Base-by-base conservation (phyloP, 192 early-diverging fungal species). In the Coemansia sp. region DNA sequence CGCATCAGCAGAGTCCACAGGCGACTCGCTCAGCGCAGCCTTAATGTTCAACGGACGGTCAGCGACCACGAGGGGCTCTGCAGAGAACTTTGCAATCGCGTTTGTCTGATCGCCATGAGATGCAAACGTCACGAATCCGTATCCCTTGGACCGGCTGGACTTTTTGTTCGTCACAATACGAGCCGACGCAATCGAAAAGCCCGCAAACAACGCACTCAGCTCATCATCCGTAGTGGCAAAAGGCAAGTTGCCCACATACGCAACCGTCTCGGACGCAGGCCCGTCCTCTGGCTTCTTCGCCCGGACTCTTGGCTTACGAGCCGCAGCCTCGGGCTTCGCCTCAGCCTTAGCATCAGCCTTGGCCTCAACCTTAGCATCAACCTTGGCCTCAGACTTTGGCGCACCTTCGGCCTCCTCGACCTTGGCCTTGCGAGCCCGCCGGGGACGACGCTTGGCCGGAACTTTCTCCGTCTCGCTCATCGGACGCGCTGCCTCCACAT, bases 101-200 rank as follows among this genome's bases (percentile, higher is more conserved):
- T 64, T 59, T 38, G 59, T 29, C 81, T 96, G 94, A 64, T 95
- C 92, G 12, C 68, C 88, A 58, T 92, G 85, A 67, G 82, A 77
- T 20, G 76, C 83, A 55, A 94, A 84, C 66, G 93, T 92, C 22
- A 96, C 91, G 78, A 99, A 99, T 19, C 95, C 97, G 80, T 91
- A 99, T 57, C 95, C 95, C 84, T 94, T 95, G 76, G 87, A 87
- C 52, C 90, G 86, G 24, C 89, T 90, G 59, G 74, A 84, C 67
- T 69, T 82, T 64, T 77, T 69, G 66, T 61, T 82, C 43, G 71
- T 81, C 38, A 96, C 92, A 52, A 98, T 85, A 68, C 88, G 88
- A 8, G 92, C 88, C 39, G 79, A 80, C 6, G 81, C 75, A 55
- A 95, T 85, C 57, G 88, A 84, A 75, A 90, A 87, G 48, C 70